Conservation (phyloP, 148 eudicot species). For the Camellia lanceoleosa region DNA sequence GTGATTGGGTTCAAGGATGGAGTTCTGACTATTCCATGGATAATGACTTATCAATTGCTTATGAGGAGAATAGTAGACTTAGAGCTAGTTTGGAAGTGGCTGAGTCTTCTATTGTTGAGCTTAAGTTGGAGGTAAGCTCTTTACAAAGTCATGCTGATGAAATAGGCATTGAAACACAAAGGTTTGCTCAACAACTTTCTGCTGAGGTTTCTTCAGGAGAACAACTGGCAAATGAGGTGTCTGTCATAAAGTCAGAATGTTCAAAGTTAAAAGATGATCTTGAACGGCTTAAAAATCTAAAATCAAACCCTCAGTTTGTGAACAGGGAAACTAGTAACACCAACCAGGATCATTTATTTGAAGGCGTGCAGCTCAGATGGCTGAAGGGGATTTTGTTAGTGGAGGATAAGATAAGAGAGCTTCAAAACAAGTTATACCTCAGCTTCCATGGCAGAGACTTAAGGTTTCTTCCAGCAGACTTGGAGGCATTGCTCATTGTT, state of each 20-base stretch:
- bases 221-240: conserved; percentile 65
- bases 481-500: conserved; percentile 51
- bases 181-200: conserved; percentile 47
- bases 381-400: conserved; percentile 43
- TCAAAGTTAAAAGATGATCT: conserved; percentile 65
- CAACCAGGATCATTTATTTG: conserved; percentile 24
- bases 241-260: conserved; percentile 68
- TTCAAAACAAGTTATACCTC: conserved; percentile 55
- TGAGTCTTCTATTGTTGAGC: conserved; percentile 61
- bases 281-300: conserved; percentile 47
- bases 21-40: conserved; percentile 51
- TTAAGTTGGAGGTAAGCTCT: conserved; percentile 62
- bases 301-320: conserved; percentile 33
- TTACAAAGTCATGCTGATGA: conserved; percentile 66
- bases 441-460: conserved; percentile 53
- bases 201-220: conserved; percentile 61
- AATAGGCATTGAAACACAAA: conserved; percentile 63
- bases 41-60: conserved; percentile 50
- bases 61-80: conserved; percentile 71
- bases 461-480: conserved; percentile 50
- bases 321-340: conserved; percentile 18
- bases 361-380: conserved; percentile 35
- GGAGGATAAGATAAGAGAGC: conserved; percentile 63
- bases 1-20: conserved; percentile 53
- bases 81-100: conserved; percentile 64